Conservation (phyloP, 805 yeast genomes). For the Candida silvicultrix region DNA sequence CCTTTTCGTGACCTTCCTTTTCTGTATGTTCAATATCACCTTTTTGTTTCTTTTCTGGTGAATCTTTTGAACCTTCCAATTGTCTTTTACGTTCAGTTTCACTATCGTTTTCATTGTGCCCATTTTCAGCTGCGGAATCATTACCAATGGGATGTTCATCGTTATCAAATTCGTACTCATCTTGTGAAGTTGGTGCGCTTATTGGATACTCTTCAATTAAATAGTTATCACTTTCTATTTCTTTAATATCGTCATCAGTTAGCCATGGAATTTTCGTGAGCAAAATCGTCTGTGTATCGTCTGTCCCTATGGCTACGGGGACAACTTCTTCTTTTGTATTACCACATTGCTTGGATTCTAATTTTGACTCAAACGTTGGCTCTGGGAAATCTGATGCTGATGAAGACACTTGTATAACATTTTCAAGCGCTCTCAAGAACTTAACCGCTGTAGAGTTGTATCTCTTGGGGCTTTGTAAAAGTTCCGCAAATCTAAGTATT, state of each 20-base stretch:
- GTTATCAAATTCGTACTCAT: constrained; percentile 1
- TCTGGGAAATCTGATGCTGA: constrained; percentile 7
- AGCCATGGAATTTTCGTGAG: constrained; percentile 22
- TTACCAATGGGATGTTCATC: constrained; percentile 4
- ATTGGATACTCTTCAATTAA: constrained; percentile 8
- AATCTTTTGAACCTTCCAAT: constrained; percentile 5
- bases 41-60: constrained; percentile 18
- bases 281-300: constrained; percentile 16
- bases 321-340: constrained; percentile 1
- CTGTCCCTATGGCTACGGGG: constrained; percentile 4
- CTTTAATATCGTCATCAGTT: constrained; percentile 15
- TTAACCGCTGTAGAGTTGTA: constrained; percentile 33
- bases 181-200: background rate
- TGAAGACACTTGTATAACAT: constrained; percentile 15
- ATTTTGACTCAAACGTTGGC: background rate
- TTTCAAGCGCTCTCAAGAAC: constrained; percentile 36
- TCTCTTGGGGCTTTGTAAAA: constrained; percentile 37
- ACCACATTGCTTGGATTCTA: background rate
- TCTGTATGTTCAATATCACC: background rate
- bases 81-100: background rate
- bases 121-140: background rate
- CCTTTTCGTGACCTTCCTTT: no score
- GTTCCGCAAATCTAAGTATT: constrained; percentile 38
- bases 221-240: constrained; percentile 15
- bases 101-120: background rate